These are phyloP conservation scores for Heterobasidion occidentale DNA, from an alignment of 1,284 basidiomycete genomes.

Conservation along the genomic window DNA sequence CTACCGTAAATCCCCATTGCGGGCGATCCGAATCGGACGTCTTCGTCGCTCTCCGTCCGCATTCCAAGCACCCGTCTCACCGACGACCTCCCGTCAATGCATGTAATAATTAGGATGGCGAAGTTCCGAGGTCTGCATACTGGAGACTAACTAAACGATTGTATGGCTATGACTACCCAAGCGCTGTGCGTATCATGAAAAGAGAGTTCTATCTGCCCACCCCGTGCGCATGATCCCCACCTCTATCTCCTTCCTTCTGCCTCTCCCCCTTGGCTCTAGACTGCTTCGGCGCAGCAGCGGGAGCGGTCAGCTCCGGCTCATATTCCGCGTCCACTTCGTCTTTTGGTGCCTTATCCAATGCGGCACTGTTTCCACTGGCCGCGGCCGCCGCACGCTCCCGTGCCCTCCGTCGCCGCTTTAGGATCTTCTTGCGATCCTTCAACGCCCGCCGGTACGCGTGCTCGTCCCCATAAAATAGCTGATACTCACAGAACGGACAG, in stretches of 20 bases:
- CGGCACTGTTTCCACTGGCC: slow-evolving; percentile 24
- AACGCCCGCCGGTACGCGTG: slow-evolving; percentile 56
- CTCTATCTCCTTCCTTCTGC: slow-evolving; percentile 19
- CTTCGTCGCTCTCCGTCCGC: too few relatives aligned
- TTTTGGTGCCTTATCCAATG: slow-evolving; percentile 27
- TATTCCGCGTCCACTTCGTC: slow-evolving; percentile 29
- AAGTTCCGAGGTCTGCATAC: not conserved
- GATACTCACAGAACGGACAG: slow-evolving; percentile 83
- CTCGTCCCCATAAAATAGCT: slow-evolving; percentile 77
- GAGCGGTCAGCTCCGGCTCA: slow-evolving; percentile 14
- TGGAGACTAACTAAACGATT: not conserved
- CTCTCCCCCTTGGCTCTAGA: slow-evolving; percentile 8
- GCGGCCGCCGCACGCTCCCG: slow-evolving; percentile 63
- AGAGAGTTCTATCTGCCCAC: not conserved
- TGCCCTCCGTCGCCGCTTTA: slow-evolving; percentile 66
- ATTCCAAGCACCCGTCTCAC: too few relatives aligned
- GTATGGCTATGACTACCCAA: not conserved
- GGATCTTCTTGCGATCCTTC: slow-evolving; percentile 69
- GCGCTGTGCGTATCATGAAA: not conserved
- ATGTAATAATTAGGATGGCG: too few relatives aligned
- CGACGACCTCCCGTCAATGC: too few relatives aligned
- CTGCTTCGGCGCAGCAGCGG: slow-evolving; percentile 16
- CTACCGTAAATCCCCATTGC: too few relatives aligned
- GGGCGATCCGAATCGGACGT: too few relatives aligned
- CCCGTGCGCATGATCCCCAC: slow-evolving; percentile 2